Conservation (phyloP, 371 early-diverging fungal genomes). For the Mucor plumbeus region DNA sequence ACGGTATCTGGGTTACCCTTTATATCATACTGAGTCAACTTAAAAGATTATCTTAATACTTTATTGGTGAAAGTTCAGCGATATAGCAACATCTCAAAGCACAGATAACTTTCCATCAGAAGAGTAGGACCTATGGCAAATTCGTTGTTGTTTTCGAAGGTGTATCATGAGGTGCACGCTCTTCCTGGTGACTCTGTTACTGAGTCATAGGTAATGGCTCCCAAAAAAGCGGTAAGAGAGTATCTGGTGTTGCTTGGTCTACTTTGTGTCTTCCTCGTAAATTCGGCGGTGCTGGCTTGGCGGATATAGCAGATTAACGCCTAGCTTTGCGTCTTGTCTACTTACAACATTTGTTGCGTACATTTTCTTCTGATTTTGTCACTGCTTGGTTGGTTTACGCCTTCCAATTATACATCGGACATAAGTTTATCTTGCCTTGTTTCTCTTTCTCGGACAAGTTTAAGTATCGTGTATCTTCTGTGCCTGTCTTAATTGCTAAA, state of each 20-base stretch:
- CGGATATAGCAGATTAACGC: neutral
- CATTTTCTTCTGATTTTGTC: neutral
- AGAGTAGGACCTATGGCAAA: conserved; percentile 14
- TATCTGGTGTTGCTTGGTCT: conserved; percentile 7
- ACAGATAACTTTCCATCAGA: conserved; percentile 1
- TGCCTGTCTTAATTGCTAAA: no score
- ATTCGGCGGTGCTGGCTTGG: conserved; percentile 4
- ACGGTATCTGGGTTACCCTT: conserved; percentile 21
- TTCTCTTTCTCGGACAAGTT: neutral
- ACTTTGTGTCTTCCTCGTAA: neutral
- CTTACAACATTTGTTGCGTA: neutral
- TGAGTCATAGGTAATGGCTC: neutral
- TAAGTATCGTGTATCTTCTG: neutral
- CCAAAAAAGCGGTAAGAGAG: neutral
- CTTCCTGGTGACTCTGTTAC: neutral
- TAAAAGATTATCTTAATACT: neutral
- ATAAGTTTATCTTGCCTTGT: neutral
- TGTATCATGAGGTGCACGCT: conserved; percentile 11
- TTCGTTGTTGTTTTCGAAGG: conserved; percentile 9
- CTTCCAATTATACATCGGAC: conserved; percentile 3
- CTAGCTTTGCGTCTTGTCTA: conserved; percentile 9
- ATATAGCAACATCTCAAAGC: neutral
- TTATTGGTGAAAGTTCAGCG: neutral
- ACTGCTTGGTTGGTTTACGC: conserved; percentile 3
- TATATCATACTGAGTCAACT: conserved; percentile 10